Conservation (phyloP, 1,284 basidiomycete species). For the Malassezia brasiliensis region DNA sequence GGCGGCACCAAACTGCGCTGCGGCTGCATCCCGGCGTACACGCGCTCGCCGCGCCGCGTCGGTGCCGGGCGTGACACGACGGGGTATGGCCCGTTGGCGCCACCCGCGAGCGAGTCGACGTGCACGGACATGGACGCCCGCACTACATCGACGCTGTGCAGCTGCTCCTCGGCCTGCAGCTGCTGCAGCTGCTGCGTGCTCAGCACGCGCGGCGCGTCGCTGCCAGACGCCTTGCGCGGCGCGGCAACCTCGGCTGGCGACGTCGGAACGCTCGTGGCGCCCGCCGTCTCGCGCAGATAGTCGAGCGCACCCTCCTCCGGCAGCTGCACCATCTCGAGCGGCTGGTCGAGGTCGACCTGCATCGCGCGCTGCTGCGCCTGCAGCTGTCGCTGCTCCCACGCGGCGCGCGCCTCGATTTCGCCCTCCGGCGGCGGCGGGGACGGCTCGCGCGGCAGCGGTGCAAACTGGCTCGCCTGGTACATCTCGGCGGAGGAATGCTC, state of each 20-base stretch:
- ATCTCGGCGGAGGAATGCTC: conserved; percentile 3
- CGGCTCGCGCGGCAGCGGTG: conserved; percentile 22
- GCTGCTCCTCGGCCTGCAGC: conserved; percentile 31
- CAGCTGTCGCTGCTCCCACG: conserved; percentile 37
- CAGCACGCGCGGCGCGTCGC: conserved; percentile 3
- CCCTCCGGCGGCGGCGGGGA: conserved; percentile 39
- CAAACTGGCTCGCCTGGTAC: background rate
- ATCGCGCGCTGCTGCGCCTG: conserved; percentile 22
- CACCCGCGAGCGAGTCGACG: conserved; percentile 27
- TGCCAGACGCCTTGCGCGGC: conserved; percentile 13
- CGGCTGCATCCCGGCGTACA: conserved; percentile 39
- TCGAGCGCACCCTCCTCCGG: background rate
- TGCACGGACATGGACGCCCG: conserved; percentile 30
- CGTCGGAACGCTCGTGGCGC: background rate
- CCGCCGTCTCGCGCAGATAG: background rate
- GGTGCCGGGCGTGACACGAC: conserved; percentile 15
- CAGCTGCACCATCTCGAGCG: background rate
- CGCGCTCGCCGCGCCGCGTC: conserved; percentile 12
- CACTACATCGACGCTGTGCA: conserved; percentile 34
- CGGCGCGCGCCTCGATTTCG: conserved; percentile 41
- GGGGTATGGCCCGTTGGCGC: conserved; percentile 39
- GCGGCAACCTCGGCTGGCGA: background rate
- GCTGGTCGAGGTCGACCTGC: conserved; percentile 3
- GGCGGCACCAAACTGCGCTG: conserved; percentile 43
- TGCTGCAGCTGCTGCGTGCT: conserved; percentile 34